Evolutionary conservation across 176 grass and related monocot genomes (phyloP).

Genomic region (Phragmites australis): DNA sequence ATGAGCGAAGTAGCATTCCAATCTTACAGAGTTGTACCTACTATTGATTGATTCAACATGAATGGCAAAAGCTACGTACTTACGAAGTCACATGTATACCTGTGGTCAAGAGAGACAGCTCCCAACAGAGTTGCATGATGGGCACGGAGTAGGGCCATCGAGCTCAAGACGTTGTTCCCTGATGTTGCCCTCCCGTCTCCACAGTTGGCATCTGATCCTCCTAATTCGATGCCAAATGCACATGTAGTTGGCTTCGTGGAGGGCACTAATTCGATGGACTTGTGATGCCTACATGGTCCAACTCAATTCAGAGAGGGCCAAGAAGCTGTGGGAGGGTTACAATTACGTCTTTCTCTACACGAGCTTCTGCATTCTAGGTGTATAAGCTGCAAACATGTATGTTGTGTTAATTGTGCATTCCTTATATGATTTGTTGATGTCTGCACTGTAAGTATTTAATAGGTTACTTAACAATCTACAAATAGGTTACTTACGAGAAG

Average conservation of each 20-base stretch:
- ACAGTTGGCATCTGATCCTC: not conserved
- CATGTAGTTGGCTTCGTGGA: not conserved
- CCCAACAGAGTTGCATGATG: not conserved
- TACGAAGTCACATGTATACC: not conserved
- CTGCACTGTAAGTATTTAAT: not conserved
- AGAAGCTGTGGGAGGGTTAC: not conserved
- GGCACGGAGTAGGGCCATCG: not conserved
- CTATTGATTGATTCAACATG: too few species aligned
- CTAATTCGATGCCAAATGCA: not conserved
- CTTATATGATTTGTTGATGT: not conserved
- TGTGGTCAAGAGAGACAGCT: not conserved
- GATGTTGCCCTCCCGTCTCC: not conserved
- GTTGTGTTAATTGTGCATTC: not conserved
- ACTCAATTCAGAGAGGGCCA: not conserved
- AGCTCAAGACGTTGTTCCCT: not conserved
- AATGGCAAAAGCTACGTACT: too few species aligned
- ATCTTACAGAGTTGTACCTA: too few species aligned
- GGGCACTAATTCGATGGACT: not conserved
- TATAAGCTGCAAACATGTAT: not conserved
- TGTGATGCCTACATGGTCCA: not conserved
- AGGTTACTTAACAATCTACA: not conserved
- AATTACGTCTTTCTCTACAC: not conserved
- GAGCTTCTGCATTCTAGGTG: slow-evolving; percentile 17
- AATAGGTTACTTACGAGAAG: not conserved
- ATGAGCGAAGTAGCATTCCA: too few species aligned